phyloP scores from a whole-genome alignment of 176 grass and related monocot genomes.

The Cenchrus purpureus region DNA sequence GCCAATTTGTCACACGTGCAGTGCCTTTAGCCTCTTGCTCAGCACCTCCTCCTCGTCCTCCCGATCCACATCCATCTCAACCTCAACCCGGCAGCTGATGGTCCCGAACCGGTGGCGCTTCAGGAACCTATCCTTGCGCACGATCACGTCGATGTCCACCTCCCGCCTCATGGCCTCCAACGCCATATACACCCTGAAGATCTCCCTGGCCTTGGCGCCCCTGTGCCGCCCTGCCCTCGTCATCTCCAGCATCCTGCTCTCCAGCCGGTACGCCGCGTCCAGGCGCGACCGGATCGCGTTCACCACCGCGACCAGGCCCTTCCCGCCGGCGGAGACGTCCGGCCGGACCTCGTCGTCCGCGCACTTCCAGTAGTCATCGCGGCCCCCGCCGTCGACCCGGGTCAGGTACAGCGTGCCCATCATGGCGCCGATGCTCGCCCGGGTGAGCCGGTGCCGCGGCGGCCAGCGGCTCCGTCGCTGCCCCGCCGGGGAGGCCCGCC shows the following conservation, averaged over 20 bases:
- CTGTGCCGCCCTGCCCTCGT: not conserved
- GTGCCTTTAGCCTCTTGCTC: not conserved
- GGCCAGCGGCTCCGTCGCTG: not conserved
- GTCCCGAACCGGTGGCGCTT: not conserved
- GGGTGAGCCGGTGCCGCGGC: not conserved
- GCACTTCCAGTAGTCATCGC: not conserved
- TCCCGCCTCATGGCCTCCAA: not conserved
- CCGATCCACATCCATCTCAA: not conserved
- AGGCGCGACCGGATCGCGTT: constrained; percentile 14
- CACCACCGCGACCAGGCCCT: not conserved
- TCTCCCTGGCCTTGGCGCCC: not conserved
- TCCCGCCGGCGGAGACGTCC: not conserved
- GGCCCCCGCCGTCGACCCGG: not conserved
- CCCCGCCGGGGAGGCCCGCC: not conserved
- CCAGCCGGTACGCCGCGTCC: not conserved
- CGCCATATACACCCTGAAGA: not conserved
- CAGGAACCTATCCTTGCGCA: not conserved
- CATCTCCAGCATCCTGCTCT: not conserved
- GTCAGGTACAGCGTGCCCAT: constrained; percentile 13
- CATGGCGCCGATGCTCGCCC: not conserved
- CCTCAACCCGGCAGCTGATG: not conserved
- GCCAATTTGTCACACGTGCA: not conserved
- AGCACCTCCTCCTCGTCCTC: not conserved
- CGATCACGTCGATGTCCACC: not conserved
- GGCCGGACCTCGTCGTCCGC: not conserved